Evolutionary conservation across 2,329 filamentous ascomycete genomes (phyloP), one percentile per base, ranked within the genome.

Genomic region (Fusarium tanahbumbuense): DNA sequence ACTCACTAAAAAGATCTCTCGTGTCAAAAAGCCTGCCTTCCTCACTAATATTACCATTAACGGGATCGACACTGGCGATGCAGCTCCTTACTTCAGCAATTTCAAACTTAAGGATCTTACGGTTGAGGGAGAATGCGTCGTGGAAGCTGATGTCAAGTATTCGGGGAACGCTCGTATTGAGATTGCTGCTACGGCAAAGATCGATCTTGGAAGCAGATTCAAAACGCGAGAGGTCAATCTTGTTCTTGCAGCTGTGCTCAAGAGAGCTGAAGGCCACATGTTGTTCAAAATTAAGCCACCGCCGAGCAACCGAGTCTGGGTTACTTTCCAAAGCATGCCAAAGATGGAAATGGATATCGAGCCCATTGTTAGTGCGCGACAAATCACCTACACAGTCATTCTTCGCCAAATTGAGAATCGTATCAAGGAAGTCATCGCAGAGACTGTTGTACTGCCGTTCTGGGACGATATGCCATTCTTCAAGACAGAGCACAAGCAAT

Each of bases 381-480:
- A 98, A 78, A 97, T 99, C 70, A 98, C 96, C 0, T 98, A 97
- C 79, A 93, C 91, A 3, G 88, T 97, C 63, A 96, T 99, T 58
- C 86, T 98, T 15, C 89, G 94, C 52, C 93, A 97, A 66, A 98
- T 99, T 63, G 96, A 99, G 80, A 97, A 92, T 76, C 88, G 94
- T 52, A 98, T 99, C 78, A 92, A 97, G 76, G 94, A 98, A 79
- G 94, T 98, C 11, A 87, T 99, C 64, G 93, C 92, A 12, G 96
- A 99, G 81, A 97, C 94, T 2, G 80, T 98, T 22, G 96, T 99
- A 4, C 84, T 91, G 59, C 96, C 96, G 0, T 97, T 97, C 77
- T 99, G 96, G 95, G 96, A 99, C 71, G 96, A 99, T 77, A 87
- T 93, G 25, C 94, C 96, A 0, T 98, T 99, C 79, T 91, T 93